These are phyloP conservation scores for Daldinia bambusicola DNA, from an alignment of 495 filamentous ascomycete species.

Conservation along the genomic window DNA sequence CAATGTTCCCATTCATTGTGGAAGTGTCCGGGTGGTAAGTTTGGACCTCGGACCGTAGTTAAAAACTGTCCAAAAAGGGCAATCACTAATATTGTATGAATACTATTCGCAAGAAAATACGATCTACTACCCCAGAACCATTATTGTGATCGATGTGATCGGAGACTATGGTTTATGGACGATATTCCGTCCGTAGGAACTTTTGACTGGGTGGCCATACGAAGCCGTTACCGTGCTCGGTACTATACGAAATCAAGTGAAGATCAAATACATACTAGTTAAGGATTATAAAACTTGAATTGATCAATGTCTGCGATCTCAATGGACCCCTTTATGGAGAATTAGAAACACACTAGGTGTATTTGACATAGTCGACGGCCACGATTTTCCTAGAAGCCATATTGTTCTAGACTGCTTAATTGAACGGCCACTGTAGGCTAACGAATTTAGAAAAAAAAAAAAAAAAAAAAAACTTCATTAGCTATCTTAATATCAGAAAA, in stretches of 20 bases:
- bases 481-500: not conserved
- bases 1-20: conserved; percentile 7
- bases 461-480: not conserved
- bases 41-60: conserved; percentile 23
- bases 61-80: conserved; percentile 30
- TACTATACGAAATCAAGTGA: not conserved
- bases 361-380: not conserved
- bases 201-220: not conserved
- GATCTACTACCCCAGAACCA: conserved; percentile 10
- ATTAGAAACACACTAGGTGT: not conserved
- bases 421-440: not conserved
- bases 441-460: not conserved
- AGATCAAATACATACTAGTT: not conserved
- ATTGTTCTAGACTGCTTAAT: not conserved
- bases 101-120: conserved; percentile 20
- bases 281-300: not conserved
- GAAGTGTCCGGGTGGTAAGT: conserved; percentile 5
- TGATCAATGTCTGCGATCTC: not conserved
- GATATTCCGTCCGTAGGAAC: not conserved
- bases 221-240: not conserved
- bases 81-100: conserved; percentile 27
- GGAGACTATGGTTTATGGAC: not conserved
- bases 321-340: not conserved
- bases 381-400: not conserved
- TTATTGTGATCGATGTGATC: conserved; percentile 3